Base-by-base conservation (phyloP, 2,329 filamentous ascomycete genomes). In the Epichloe uncinata region DNA sequence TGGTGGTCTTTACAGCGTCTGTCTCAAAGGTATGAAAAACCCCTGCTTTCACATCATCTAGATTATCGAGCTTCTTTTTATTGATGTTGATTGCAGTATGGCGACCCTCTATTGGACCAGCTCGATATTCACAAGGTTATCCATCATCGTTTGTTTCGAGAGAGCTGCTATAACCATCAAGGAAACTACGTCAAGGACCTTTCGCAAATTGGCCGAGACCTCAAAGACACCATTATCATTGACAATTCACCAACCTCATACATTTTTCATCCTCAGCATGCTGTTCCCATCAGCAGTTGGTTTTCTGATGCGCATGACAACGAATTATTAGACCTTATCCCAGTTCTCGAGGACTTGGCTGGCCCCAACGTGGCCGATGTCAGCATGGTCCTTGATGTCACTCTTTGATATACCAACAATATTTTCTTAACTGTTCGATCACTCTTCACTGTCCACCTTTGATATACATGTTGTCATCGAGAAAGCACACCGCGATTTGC, bases 261-360 rank as follows among this genome's bases (percentile, higher is more conserved):
- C 73, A 97, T 98, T 61, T 98, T 98, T 78, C 93, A 98, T 66
- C 93, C 93, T 22, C 91, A 98, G 72, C 93, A 98, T 67, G 93
- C 93, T 53, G 91, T 98, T 46, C 93, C 93, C 26, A 98, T 98
- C 72, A 96, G 90, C 78, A 97, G 91, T 75, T 98, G 93, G 93
- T 98, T 98, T 73, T 96, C 90, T 57, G 93, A 98, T 70, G 93
- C 93, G 54, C 93, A 98, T 69, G 93, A 98, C 73, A 98, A 98
- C 70, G 93, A 98, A 75, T 78, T 98, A 54, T 77, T 98, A 62
- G 93, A 98, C 66, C 75, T 98, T 60, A 97, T 98, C 66, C 93
- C 93, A 48, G 93, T 98, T 60, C 87, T 98, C 57, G 93, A 98
- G 75, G 93, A 98, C 69, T 77, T 98, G 63, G 91, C 93, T 54